Percentiles rank a stretch among this genome's conserved stretches.
Evolutionary conservation across 2,329 filamentous ascomycete species (phyloP).

Genomic region (Colletotrichum liaoningense): DNA sequence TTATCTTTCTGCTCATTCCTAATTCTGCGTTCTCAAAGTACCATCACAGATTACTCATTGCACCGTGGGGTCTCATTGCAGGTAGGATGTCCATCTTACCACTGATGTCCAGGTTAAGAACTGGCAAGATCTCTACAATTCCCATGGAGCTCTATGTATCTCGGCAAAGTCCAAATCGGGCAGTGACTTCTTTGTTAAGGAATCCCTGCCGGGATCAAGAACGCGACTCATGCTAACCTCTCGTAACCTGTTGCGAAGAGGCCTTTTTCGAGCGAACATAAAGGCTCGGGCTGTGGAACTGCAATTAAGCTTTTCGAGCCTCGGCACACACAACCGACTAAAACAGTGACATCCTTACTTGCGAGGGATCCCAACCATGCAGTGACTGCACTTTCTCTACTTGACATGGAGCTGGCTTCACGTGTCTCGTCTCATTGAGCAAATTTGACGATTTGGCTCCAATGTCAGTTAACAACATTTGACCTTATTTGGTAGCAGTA

Average conservation of each 20-base stretch:
- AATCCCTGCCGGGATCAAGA: neutral
- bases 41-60: too few species aligned
- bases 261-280: neutral
- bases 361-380: neutral
- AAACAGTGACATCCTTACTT: neutral
- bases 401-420: neutral
- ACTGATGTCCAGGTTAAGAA: too few species aligned
- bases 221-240: neutral
- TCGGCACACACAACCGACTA: neutral
- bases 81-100: too few species aligned
- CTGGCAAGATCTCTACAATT: too few species aligned
- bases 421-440: neutral
- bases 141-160: too few species aligned
- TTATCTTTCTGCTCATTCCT: too few species aligned
- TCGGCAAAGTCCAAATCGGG: too few species aligned
- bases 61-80: too few species aligned
- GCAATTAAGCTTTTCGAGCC: neutral
- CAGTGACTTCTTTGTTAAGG: too few species aligned
- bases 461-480: neutral
- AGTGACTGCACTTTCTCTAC: neutral
- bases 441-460: neutral
- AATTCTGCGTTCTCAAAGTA: too few species aligned
- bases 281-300: neutral
- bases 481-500: neutral
- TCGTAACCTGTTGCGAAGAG: neutral